phyloP scores from a whole-genome alignment of 495 filamentous ascomycete species.

The Aspergillus olivimuriae region DNA sequence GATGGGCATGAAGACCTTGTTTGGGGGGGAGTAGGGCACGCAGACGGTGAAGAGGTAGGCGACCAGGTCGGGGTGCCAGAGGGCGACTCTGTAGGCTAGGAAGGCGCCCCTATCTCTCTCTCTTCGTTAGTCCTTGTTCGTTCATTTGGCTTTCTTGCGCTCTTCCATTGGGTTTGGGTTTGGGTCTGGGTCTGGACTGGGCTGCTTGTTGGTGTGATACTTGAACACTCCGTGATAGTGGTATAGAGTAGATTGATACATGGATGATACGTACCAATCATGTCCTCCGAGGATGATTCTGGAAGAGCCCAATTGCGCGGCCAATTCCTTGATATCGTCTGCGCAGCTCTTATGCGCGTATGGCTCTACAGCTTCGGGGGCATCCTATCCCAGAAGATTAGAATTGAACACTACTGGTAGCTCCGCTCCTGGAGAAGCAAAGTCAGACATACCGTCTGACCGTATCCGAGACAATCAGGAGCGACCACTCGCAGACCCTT shows the following conservation, averaged over 20 bases:
- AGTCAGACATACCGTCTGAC: slow-evolving; percentile 51
- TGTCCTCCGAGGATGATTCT: slow-evolving; percentile 73
- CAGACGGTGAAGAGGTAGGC: slow-evolving; percentile 70
- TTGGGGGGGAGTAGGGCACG: slow-evolving; percentile 60
- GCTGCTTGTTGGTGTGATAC: neutral
- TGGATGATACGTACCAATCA: slow-evolving; percentile 88
- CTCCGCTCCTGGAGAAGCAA: neutral
- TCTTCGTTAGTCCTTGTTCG: neutral
- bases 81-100: slow-evolving; percentile 55
- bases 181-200: neutral
- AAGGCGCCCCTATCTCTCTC: slow-evolving; percentile 48
- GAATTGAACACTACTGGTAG: neutral
- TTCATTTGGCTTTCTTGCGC: no score
- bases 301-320: slow-evolving; percentile 48
- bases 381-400: slow-evolving; percentile 40
- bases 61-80: slow-evolving; percentile 67
- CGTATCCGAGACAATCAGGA: slow-evolving; percentile 77
- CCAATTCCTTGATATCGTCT: slow-evolving; percentile 62
- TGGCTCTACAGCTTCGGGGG: slow-evolving; percentile 44
- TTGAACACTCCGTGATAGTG: neutral
- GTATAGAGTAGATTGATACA: neutral
- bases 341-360: slow-evolving; percentile 67
- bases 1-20: slow-evolving; percentile 39
- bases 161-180: neutral
- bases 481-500: slow-evolving; percentile 66